Evolutionary conservation across 2,329 filamentous ascomycete species (phyloP).

Genomic region (Chaetomium strumarium): DNA sequence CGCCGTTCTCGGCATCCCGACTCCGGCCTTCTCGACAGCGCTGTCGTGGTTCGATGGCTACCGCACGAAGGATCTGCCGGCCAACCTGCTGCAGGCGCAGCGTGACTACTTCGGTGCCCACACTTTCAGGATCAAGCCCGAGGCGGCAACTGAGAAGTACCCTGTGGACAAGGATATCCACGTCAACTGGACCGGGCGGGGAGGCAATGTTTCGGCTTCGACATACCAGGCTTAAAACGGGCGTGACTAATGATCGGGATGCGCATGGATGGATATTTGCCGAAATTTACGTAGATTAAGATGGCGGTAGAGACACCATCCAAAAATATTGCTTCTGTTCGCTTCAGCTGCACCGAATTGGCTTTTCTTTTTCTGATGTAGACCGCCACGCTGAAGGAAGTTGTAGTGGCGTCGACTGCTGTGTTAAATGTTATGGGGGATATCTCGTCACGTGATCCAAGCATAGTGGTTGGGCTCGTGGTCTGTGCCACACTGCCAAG

Average conservation of each 20-base stretch:
- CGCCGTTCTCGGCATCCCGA: slow-evolving; percentile 90
- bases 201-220: slow-evolving; percentile 93
- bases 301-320: slow-evolving; percentile 3
- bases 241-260: slow-evolving; percentile 11
- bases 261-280: not conserved
- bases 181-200: slow-evolving; percentile 99
- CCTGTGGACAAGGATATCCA: slow-evolving; percentile 83
- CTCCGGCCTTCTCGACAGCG: slow-evolving; percentile 92
- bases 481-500: not conserved
- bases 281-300: slow-evolving; percentile 8
- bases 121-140: slow-evolving; percentile 84
- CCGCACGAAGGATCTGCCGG: slow-evolving; percentile 92
- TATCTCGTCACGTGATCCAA: slow-evolving; percentile 4
- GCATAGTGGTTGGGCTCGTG: too few relatives aligned
- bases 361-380: not conserved
- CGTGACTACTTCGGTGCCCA: slow-evolving; percentile 98
- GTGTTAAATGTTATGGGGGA: not conserved
- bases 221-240: slow-evolving; percentile 85
- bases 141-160: slow-evolving; percentile 71
- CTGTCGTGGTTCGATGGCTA: slow-evolving; percentile 99
- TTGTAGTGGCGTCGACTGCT: not conserved
- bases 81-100: slow-evolving; percentile 97
- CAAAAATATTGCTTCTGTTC: not conserved
- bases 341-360: not conserved
- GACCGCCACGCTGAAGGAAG: too few relatives aligned